A percentile compares a stretch with the other conserved stretches of the same genome.
Conservation (phyloP, 768 basidiomycete species). For the Pleurotus tuber-regium region DNA sequence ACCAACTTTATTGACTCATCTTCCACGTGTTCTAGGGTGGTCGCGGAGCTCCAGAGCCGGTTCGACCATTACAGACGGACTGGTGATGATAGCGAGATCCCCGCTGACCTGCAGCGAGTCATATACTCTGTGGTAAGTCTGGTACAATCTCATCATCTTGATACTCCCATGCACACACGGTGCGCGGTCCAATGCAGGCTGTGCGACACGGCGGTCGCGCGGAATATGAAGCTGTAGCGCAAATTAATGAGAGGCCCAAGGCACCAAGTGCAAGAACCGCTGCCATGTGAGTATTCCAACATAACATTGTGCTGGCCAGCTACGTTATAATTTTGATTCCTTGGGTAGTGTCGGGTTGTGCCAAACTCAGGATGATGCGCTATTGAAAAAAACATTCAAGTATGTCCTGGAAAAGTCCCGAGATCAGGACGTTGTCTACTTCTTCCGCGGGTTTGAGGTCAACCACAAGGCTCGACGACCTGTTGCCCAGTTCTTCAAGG, state of each 20-base stretch:
- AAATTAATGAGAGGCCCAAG: conserved; percentile 66
- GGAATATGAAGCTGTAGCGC: conserved; percentile 73
- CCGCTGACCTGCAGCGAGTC: conserved; percentile 68
- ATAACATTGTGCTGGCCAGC: too few species aligned
- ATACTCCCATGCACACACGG: too few species aligned
- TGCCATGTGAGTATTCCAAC: conserved; percentile 64
- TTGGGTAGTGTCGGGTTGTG: conserved; percentile 60
- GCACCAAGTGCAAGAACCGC: conserved; percentile 72
- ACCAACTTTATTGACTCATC: conserved; percentile 6
- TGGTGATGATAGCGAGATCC: conserved; percentile 74
- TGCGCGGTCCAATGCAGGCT: too few species aligned
- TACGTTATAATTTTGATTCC: too few species aligned
- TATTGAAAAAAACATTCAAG: conserved; percentile 61
- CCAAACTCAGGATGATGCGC: conserved; percentile 48
- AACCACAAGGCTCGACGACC: conserved; percentile 57
- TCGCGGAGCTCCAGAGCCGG: conserved; percentile 66
- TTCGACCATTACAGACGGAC: conserved; percentile 71
- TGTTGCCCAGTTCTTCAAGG: conserved; percentile 61
- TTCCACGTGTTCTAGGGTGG: conserved; percentile 46
- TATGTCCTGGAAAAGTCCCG: conserved; percentile 54
- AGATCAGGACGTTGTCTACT: conserved; percentile 63
- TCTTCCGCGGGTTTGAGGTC: conserved; percentile 52
- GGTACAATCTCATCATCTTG: too few species aligned
- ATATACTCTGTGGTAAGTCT: conserved; percentile 50
- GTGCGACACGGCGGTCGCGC: conserved; percentile 69